These are phyloP conservation scores for Phytophthora sojae DNA, from an alignment of 352 stramenopile genomes.

Conservation along the genomic window DNA sequence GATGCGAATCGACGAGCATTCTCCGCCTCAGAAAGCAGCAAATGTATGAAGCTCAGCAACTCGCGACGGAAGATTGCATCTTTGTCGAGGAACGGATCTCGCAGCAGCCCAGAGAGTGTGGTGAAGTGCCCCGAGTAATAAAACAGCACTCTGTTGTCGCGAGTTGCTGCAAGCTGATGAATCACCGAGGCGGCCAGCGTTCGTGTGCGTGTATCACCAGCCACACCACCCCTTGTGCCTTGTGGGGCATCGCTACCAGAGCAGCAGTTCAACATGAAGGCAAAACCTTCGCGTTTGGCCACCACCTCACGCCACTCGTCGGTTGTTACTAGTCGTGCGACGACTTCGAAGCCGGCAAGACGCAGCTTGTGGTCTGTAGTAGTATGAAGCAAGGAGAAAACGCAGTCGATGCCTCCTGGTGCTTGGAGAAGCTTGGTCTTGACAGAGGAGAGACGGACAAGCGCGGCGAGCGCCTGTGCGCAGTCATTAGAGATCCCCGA, in stretches of 20 bases:
- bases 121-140: constrained; percentile 70
- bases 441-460: constrained; percentile 59
- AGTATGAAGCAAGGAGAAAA: constrained; percentile 74
- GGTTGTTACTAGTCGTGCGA: constrained; percentile 65
- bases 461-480: constrained; percentile 62
- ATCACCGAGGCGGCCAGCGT: constrained; percentile 64
- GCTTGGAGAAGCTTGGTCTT: constrained; percentile 73
- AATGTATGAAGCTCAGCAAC: constrained; percentile 69
- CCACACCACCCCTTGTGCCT: constrained; percentile 12
- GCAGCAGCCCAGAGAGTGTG: constrained; percentile 55
- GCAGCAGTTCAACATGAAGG: constrained; percentile 70
- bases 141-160: constrained; percentile 69
- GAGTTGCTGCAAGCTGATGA: constrained; percentile 58
- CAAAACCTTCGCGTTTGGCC: constrained; percentile 72
- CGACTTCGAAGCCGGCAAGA: constrained; percentile 60
- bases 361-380: constrained; percentile 55
- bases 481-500: constrained; percentile 69
- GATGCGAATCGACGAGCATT: constrained; percentile 69
- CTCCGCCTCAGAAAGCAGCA: constrained; percentile 64
- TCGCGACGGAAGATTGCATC: constrained; percentile 64
- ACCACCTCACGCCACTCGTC: constrained; percentile 70
- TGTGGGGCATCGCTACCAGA: constrained; percentile 42
- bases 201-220: constrained; percentile 56
- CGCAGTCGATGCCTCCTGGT: constrained; percentile 69
- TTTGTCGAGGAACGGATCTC: constrained; percentile 75